A percentile compares a stretch with the other conserved stretches of the same genome.
phyloP scores from a whole-genome alignment of 257 asterid species.

The Solanum chilense region DNA sequence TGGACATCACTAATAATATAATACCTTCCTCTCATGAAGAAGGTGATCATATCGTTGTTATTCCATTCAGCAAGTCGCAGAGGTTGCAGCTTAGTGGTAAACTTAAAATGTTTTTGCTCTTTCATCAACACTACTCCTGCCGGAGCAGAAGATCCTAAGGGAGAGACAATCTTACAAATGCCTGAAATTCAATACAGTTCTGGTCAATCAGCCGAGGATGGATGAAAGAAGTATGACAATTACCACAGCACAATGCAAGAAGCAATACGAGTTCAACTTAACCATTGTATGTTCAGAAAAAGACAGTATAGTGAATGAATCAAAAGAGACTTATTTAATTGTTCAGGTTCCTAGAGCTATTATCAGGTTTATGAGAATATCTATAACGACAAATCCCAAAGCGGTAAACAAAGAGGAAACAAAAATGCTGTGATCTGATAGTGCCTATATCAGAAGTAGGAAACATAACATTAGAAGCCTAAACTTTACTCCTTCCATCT shows the following conservation, averaged over 20 bases:
- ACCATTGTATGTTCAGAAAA: not conserved
- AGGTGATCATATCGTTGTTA: conserved; percentile 15
- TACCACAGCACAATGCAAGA: not conserved
- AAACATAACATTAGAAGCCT: not conserved
- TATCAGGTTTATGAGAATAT: not conserved
- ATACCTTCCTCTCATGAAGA: conserved; percentile 21
- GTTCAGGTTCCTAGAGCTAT: not conserved
- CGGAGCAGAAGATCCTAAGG: conserved; percentile 18
- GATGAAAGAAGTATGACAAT: not conserved
- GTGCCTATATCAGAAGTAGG: not conserved
- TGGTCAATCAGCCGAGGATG: not conserved
- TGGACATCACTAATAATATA: not conserved
- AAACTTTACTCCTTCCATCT: not conserved
- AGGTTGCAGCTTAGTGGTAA: conserved; percentile 30
- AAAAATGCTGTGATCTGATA: not conserved
- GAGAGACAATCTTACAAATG: conserved; percentile 33
- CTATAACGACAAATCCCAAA: not conserved
- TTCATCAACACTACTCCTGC: conserved; percentile 27
- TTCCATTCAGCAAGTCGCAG: conserved; percentile 24
- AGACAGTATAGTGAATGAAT: not conserved
- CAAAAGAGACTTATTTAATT: not conserved
- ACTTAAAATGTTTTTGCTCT: conserved; percentile 17
- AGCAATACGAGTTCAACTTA: not conserved
- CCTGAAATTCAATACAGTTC: conserved; percentile 12
- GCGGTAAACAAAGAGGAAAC: not conserved